phyloP scores from a whole-genome alignment of 225 moss, liverwort and hornwort species.

The Takakia lepidozioides region DNA sequence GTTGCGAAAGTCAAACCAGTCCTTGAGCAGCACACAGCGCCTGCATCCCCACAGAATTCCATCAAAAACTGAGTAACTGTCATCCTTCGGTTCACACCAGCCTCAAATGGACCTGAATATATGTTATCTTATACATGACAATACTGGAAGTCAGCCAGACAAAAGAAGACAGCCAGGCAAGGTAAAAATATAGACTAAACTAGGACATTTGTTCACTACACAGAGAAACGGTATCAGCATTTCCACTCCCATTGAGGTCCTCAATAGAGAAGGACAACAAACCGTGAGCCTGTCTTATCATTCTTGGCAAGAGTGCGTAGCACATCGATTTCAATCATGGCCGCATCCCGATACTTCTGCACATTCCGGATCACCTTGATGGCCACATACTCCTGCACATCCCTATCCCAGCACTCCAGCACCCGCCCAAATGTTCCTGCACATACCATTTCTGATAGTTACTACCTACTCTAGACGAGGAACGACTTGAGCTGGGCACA shows the following conservation, averaged over 20 bases:
- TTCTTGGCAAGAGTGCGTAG: slow-evolving; percentile 94
- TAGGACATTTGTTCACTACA: background rate
- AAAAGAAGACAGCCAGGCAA: background rate
- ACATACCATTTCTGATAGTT: no score
- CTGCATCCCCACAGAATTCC: slow-evolving; percentile 36
- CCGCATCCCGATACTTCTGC: slow-evolving; percentile 99
- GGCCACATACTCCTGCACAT: slow-evolving; percentile 99
- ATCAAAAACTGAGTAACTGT: background rate
- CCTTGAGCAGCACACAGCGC: slow-evolving; percentile 91
- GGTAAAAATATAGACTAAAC: background rate
- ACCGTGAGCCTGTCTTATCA: slow-evolving; percentile 99
- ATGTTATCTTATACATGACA: background rate
- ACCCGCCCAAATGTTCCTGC: slow-evolving; percentile 99
- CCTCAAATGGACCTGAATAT: slow-evolving; percentile 1
- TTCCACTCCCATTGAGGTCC: no score
- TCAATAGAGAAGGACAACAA: no score
- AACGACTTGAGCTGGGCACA: no score
- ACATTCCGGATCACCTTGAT: slow-evolving; percentile 99
- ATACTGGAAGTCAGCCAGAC: background rate
- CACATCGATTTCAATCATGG: slow-evolving; percentile 99
- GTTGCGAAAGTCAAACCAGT: slow-evolving; percentile 97
- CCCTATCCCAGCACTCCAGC: slow-evolving; percentile 99
- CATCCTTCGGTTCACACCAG: no score
- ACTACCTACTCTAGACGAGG: no score
- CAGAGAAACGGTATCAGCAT: no score